These are phyloP conservation scores for Phytophthora chlamydospora DNA, from an alignment of 352 stramenopile genomes.

Conservation along the genomic window DNA sequence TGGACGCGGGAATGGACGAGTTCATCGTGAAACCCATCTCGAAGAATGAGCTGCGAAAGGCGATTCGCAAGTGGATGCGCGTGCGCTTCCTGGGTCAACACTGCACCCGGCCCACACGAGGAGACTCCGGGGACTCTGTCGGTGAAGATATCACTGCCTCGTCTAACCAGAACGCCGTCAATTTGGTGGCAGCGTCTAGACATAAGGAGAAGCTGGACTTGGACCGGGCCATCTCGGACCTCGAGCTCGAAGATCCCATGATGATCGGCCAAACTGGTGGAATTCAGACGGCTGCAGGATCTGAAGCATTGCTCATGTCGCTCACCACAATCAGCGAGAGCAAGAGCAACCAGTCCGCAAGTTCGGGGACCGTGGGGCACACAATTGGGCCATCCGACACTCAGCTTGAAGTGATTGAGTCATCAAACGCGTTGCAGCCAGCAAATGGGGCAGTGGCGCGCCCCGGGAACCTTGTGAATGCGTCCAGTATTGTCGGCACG, in stretches of 20 bases:
- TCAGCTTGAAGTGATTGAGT: conserved; percentile 9
- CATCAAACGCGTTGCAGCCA: conserved; percentile 26
- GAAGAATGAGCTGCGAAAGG: conserved; percentile 63
- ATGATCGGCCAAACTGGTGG: conserved; percentile 66
- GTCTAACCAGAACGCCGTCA: conserved; percentile 48
- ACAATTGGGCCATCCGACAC: conserved; percentile 31
- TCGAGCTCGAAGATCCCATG: conserved; percentile 88
- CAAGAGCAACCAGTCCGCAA: conserved; percentile 52
- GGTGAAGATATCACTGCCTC: conserved; percentile 16
- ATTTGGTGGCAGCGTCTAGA: conserved; percentile 71
- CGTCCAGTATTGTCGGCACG: conserved; percentile 44
- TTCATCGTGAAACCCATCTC: conserved; percentile 89
- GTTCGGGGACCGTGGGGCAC: conserved; percentile 46
- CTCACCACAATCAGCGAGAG: conserved; percentile 62
- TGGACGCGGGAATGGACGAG: conserved; percentile 87
- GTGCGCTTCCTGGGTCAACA: conserved; percentile 74
- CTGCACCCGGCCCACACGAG: conserved; percentile 20
- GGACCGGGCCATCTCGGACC: conserved; percentile 78
- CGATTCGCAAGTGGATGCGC: conserved; percentile 83
- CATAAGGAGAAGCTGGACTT: conserved; percentile 83
- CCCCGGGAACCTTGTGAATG: conserved; percentile 42
- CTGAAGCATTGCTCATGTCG: conserved; percentile 53
- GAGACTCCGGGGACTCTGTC: conserved; percentile 15
- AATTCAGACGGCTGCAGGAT: conserved; percentile 44
- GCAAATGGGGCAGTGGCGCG: conserved; percentile 6